A percentile compares a stretch with the other conserved stretches of the same genome.
phyloP scores from a whole-genome alignment of 148 eudicot species.

The Fagopyrum homotropicum region DNA sequence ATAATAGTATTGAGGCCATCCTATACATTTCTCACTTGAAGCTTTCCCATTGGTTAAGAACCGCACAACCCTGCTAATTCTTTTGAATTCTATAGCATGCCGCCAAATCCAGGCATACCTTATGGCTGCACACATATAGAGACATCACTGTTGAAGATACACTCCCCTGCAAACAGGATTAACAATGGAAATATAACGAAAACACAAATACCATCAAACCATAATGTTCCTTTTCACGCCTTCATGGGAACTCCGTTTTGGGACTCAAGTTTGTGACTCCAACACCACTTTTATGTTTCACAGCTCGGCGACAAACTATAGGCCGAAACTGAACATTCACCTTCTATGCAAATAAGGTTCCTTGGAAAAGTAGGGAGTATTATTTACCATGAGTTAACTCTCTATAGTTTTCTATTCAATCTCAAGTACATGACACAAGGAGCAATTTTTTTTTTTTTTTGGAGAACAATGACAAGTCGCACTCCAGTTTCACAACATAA shows the following conservation, averaged over 20 bases:
- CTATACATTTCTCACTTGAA: too few species aligned
- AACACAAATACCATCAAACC: background rate
- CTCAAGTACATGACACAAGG: background rate
- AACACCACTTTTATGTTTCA: background rate
- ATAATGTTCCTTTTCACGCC: background rate
- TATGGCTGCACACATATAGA: background rate
- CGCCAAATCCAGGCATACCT: too few species aligned
- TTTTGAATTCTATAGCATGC: too few species aligned
- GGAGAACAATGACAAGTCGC: background rate
- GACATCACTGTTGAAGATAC: background rate
- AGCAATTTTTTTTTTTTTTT: background rate
- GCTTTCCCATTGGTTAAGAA: too few species aligned
- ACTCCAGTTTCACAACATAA: constrained; percentile 8
- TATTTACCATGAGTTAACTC: constrained; percentile 12
- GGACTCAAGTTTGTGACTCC: background rate
- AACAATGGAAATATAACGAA: background rate
- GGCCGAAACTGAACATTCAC: background rate
- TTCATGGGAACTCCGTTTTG: background rate
- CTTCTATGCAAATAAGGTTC: background rate
- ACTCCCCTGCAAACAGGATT: background rate
- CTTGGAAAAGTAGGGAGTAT: constrained; percentile 1
- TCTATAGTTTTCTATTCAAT: background rate
- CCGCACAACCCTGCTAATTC: too few species aligned
- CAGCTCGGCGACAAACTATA: background rate
- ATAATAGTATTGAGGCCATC: too few species aligned